Conservation (phyloP, 2,329 filamentous ascomycete genomes). For the Ascochyta fabae region DNA sequence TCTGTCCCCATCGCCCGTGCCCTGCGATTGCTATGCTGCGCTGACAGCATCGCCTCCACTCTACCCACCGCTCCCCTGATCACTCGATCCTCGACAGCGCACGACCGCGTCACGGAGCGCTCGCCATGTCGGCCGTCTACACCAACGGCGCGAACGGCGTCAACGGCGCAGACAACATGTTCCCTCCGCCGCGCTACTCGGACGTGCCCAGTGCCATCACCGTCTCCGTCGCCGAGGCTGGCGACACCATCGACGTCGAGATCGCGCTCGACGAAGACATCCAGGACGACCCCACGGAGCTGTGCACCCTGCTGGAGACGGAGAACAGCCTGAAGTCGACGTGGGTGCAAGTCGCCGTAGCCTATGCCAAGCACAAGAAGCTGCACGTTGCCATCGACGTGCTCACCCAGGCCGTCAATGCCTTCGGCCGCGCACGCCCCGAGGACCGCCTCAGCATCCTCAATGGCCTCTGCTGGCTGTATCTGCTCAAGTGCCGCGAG, state of each 20-base stretch:
- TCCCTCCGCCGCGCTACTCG: constrained; percentile 59
- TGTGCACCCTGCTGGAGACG: constrained; percentile 93
- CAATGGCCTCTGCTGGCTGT: constrained; percentile 87
- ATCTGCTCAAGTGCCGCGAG: constrained; percentile 85
- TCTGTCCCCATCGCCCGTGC: constrained; percentile 3
- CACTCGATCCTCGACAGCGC: constrained; percentile 8
- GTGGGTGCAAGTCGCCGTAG: constrained; percentile 97
- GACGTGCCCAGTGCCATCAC: constrained; percentile 69
- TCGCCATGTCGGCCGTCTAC: constrained; percentile 60
- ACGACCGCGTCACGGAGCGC: constrained; percentile 21
- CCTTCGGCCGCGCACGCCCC: constrained; percentile 71
- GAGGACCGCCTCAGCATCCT: constrained; percentile 87
- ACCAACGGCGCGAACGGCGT: constrained; percentile 58
- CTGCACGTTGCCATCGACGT: constrained; percentile 81
- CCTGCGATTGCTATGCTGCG: constrained; percentile 35
- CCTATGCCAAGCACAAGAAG: constrained; percentile 95
- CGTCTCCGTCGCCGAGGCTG: constrained; percentile 66
- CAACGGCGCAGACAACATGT: constrained; percentile 53
- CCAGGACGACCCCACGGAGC: constrained; percentile 90
- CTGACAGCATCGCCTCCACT: constrained; percentile 17
- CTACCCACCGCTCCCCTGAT: constrained; percentile 3
- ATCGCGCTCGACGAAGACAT: constrained; percentile 85
- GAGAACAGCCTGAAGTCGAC: constrained; percentile 89
- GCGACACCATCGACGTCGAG: constrained; percentile 79
- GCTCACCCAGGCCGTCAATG: constrained; percentile 74